Base-by-base conservation (phyloP, 805 yeast genomes). In the Starmerella scarabaei region DNA sequence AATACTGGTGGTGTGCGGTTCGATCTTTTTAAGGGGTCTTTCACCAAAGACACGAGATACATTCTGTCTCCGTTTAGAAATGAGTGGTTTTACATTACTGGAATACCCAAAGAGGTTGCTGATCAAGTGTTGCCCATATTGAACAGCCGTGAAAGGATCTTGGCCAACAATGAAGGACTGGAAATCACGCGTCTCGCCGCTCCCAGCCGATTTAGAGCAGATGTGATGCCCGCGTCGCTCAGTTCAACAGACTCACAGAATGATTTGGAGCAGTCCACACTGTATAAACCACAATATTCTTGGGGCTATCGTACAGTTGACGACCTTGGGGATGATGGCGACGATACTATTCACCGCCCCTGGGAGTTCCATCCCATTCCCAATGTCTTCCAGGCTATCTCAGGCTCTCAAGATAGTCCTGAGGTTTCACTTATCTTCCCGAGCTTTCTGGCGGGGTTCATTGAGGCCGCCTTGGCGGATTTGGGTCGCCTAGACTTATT, bases 1-100 rank as follows among this genome's bases (percentile, higher is more conserved):
- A 85, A 85, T 56, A 79, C 94, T 0, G 95, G 95, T 2, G 78
- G 93, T 1, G 69, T 86, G 2, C 69, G 96, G 37, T 86, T 82
- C 54, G 95, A 86, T 58, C 61, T 85, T 35, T 81, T 78, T 63
- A 73, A 77, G 56, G 96, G 96, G 0, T 75, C 76, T 4, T 85
- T 78, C 56, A 85, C 93, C 0, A 63, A 63, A 34, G 93, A 84
- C 57, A 67, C 91, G 0, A 78, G 79, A 49, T 85, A 69, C 54
- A 81, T 79, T 30, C 80, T 85, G 1, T 76, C 93, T 0, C 95
- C 96, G 0, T 85, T 84, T 58, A 66, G 72, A 37, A 85, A 85
- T 53, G 69, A 69, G 36, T 86, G 95, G 95, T 70, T 66, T 27
- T 72, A 68, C 37, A 58, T 85, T n/a, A 58, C 64, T 1, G 61